Evolutionary conservation across 2,329 filamentous ascomycete genomes (phyloP), one percentile per base, ranked within the genome.

Genomic region (Neobulgaria alba): DNA sequence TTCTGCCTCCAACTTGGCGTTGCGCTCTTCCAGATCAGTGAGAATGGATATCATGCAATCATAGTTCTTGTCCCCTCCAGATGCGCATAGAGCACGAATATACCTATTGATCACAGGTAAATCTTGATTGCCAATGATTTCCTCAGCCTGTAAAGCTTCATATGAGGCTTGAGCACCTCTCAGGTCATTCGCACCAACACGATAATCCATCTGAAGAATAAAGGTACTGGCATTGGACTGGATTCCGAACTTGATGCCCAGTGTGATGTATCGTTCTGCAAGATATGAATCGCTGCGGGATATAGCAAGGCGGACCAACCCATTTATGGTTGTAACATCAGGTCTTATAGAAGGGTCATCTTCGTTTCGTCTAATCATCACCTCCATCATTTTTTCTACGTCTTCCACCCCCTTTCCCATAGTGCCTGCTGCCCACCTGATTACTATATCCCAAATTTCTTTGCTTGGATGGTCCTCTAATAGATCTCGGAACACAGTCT

Each of bases 141-240:
- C 67, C 38, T 80, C 71, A 19, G 61, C 60, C 47, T 79, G 73
- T 2, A 89, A 64, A 29, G 72, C 68, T 46, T 73, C 70, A 60
- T 82, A 90, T 3, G 82, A 73, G 7, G 68, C 69, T 43, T 75
- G 71, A 2, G 84, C 84, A 5, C 81, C 84, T 23, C 78, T 72
- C 12, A 92, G 62, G 59, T 95, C 83, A 2, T 77, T 73, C 3
- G 80, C 76, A 29, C 75, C 73, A n/a, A 94, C 69, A 10, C 80
- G 77, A 53, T 92, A 84, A 42, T 82, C 73, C 52, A 96, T 74
- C 56, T 88, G 78, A 37, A 93, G 68, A 34, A 86, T 70, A 50
- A 76, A 81, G 0, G 88, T 93, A 36, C 71, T 68, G 9, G 76
- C 72, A 57, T 94, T 75, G 0, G 83, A 75, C 38, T 69, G 59